Evolutionary conservation across 495 filamentous ascomycete genomes (phyloP).

Genomic region (Penicillium manginii): DNA sequence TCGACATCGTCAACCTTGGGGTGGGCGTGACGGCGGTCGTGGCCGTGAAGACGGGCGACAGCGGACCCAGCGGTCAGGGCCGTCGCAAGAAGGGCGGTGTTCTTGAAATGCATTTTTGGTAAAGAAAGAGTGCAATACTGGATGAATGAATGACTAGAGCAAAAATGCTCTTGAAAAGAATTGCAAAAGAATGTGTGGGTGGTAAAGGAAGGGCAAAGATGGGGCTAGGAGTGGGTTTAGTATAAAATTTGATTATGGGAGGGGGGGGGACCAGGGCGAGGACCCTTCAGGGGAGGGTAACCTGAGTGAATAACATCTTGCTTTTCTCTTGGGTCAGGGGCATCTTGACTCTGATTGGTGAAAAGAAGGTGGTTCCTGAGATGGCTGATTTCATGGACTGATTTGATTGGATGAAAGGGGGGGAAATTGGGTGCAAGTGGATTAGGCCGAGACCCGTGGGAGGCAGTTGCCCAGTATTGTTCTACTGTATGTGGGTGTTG

Average conservation of each 20-base stretch:
- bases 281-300: slow-evolving; percentile 11
- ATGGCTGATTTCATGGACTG: neutral
- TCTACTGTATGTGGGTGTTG: neutral
- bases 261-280: neutral
- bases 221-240: slow-evolving; percentile 22
- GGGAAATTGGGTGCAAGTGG: neutral
- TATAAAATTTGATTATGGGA: slow-evolving; percentile 14
- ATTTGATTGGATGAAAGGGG: neutral
- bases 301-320: neutral
- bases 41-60: slow-evolving; percentile 48
- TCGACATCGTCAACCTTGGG: slow-evolving; percentile 35
- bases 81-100: slow-evolving; percentile 42
- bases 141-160: slow-evolving; percentile 32
- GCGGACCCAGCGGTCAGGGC: slow-evolving; percentile 48
- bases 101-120: slow-evolving; percentile 45
- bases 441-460: slow-evolving; percentile 1
- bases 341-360: slow-evolving; percentile 12
- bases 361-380: slow-evolving; percentile 16
- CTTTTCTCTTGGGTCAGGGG: slow-evolving; percentile 15
- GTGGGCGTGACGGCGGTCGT: slow-evolving; percentile 51
- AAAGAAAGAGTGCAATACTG: slow-evolving; percentile 22
- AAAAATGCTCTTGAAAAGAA: slow-evolving; percentile 29
- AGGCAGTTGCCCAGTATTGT: neutral
- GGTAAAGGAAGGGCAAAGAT: slow-evolving; percentile 24
- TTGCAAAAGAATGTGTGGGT: slow-evolving; percentile 34